phyloP scores from a whole-genome alignment of 805 yeast genomes.

The Blastobotrys attinorum region DNA sequence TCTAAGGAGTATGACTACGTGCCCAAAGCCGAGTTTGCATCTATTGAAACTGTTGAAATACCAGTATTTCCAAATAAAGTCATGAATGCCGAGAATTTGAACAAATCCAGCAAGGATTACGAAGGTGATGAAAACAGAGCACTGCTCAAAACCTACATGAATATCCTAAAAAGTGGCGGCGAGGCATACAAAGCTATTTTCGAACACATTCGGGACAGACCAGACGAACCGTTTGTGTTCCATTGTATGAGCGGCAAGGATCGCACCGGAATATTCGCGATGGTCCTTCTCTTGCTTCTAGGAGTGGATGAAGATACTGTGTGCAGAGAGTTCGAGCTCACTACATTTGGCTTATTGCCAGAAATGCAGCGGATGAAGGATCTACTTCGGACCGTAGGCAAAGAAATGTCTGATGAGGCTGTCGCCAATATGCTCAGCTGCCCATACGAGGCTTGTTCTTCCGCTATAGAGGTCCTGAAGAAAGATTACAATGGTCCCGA shows the following conservation, averaged over 20 bases:
- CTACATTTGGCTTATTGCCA: slow-evolving; percentile 44
- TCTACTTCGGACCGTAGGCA: slow-evolving; percentile 10
- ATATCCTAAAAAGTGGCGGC: slow-evolving; percentile 44
- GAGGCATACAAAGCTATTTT: slow-evolving; percentile 43
- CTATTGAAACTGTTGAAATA: slow-evolving; percentile 39
- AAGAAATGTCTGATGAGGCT: slow-evolving; percentile 34
- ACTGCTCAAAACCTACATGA: slow-evolving; percentile 53
- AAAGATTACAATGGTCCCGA: slow-evolving; percentile 47
- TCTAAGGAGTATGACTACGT: slow-evolving; percentile 37
- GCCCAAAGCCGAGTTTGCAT: slow-evolving; percentile 39
- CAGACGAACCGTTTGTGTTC: slow-evolving; percentile 44
- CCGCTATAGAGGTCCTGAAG: slow-evolving; percentile 46
- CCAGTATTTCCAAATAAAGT: slow-evolving; percentile 51
- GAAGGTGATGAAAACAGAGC: no score
- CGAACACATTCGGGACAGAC: slow-evolving; percentile 45
- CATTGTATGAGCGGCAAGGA: slow-evolving; percentile 88
- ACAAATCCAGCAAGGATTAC: slow-evolving; percentile 47
- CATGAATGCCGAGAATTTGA: slow-evolving; percentile 49
- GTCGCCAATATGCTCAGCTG: slow-evolving; percentile 54
- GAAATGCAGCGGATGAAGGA: slow-evolving; percentile 14
- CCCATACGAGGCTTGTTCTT: slow-evolving; percentile 61
- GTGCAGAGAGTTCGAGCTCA: slow-evolving; percentile 70
- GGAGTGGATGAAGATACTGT: slow-evolving; percentile 62
- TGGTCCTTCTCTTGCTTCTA: slow-evolving; percentile 52
- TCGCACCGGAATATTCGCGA: slow-evolving; percentile 68